Evolutionary conservation across 805 yeast genomes (phyloP).

Genomic region (Torulaspora indica): DNA sequence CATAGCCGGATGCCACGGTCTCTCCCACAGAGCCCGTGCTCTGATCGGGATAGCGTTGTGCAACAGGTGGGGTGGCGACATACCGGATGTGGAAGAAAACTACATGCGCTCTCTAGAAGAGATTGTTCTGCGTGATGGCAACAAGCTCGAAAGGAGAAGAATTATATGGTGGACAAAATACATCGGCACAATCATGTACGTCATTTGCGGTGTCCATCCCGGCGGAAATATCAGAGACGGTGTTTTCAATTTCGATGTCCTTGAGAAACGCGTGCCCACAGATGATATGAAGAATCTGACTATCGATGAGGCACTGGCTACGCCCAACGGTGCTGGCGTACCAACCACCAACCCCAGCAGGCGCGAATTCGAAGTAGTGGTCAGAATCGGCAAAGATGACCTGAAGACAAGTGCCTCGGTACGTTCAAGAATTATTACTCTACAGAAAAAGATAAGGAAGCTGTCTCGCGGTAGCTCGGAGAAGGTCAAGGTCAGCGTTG

Average conservation of each 20-base stretch:
- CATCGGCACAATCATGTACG: constrained; percentile 69
- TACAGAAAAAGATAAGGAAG: constrained; percentile 58
- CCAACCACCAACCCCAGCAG: constrained; percentile 15
- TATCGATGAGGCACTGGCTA: constrained; percentile 21
- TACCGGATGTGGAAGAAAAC: constrained; percentile 51
- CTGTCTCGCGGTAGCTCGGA: constrained; percentile 48
- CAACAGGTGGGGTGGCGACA: constrained; percentile 79
- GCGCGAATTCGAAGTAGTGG: constrained; percentile 39
- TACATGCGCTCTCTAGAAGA: constrained; percentile 46
- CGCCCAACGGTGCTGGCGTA: constrained; percentile 8
- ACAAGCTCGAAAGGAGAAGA: constrained; percentile 41
- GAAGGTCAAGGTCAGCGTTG: constrained; percentile 49
- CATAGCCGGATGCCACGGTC: constrained; percentile 70
- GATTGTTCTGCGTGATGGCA: constrained; percentile 45
- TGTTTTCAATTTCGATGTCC: constrained; percentile 44
- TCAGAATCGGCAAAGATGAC: constrained; percentile 47
- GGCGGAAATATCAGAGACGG: constrained; percentile 71
- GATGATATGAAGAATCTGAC: constrained; percentile 17
- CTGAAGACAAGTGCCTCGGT: constrained; percentile 57
- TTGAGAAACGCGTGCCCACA: constrained; percentile 31
- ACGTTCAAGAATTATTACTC: constrained; percentile 50
- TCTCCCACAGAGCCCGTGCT: constrained; percentile 67
- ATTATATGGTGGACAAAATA: constrained; percentile 70
- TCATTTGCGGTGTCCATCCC: constrained; percentile 75
- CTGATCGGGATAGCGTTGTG: constrained; percentile 68